Evolutionary conservation across 2,329 filamentous ascomycete genomes (phyloP), one percentile per base, ranked within the genome.

Genomic region (Ceratocystis destructans): DNA sequence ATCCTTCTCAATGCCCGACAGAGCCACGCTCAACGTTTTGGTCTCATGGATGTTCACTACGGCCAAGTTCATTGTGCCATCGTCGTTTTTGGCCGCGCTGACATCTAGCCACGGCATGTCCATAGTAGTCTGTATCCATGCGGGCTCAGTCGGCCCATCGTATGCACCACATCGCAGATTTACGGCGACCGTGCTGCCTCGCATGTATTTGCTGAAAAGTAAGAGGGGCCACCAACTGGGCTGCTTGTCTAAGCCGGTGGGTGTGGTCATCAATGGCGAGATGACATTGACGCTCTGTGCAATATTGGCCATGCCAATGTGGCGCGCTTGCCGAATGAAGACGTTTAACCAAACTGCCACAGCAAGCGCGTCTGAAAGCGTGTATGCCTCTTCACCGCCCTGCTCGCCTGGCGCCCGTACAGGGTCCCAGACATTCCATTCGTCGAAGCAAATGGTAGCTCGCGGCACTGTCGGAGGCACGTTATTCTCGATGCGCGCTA

Each of bases 351-450:
- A 91, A 22, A 88, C 80, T 2, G 82, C 82, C 0, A 91, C 87
- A n/a, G 87, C 88, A 17, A 91, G 78, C 1, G 87, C 87, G 70
- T 91, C 88, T 0, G 86, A 89, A 6, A 91, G 80, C 0, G 85
- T 90, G 76, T 91, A 89, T 10, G 71, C 72, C 48, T 91, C 87
- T 75, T 91, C 88, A 5, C 86, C 88, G 17, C 88, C 88, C 68
- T 82, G 74, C 71, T 87, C 84, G 17, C 88, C 88, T 0, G 86
- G 86, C 0, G 88, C 87, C 7, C 87, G 82, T 64, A 80, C 78
- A 0, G 87, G 86, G 71, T 90, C 87, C 88, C 88, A 92, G 7
- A 91, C 87, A 73, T 91, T 92, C 88, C 88, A 91, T 75, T 91
- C 88, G 73, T 92, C 88, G 72, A 91, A 91, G 78, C 88, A 91